These are phyloP conservation scores for Sesbania bispinosa DNA, from an alignment of 306 rosid species.

Conservation along the genomic window DNA sequence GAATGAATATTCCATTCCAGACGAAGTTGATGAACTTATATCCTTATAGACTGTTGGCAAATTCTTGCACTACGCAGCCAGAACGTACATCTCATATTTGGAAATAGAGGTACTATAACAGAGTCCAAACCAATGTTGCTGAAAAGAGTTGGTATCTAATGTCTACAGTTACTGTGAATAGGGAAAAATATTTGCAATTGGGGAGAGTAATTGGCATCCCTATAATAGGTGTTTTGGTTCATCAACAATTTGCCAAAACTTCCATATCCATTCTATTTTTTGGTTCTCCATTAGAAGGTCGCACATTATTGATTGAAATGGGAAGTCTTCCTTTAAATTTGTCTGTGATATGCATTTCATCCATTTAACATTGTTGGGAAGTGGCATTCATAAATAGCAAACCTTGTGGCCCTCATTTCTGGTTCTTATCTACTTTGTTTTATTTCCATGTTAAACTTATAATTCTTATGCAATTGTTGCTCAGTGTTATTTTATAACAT, in stretches of 20 bases:
- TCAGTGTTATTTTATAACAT: constrained; percentile 1
- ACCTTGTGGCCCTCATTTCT: neutral
- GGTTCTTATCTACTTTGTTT: constrained; percentile 1
- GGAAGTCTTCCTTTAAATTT: neutral
- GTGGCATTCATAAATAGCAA: neutral
- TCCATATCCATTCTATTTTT: neutral
- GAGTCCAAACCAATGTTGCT: neutral
- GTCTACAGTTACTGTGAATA: neutral
- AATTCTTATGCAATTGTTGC: constrained; percentile 20
- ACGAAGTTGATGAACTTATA: neutral
- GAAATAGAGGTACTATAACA: neutral
- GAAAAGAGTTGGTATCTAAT: neutral
- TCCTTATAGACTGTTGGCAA: neutral
- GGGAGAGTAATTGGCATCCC: neutral
- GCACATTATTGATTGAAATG: neutral
- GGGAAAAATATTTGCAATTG: neutral
- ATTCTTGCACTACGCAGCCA: neutral
- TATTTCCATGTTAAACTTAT: neutral
- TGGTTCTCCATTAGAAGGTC: neutral
- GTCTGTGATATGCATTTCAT: constrained; percentile 4
- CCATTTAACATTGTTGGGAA: neutral
- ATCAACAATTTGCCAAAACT: neutral
- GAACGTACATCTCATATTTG: neutral
- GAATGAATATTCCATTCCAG: neutral
- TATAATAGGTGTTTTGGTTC: neutral